Percentiles rank a stretch among this genome's conserved stretches.
Evolutionary conservation across 2,329 filamentous ascomycete genomes (phyloP).

Genomic region (Cadophora sp.): DNA sequence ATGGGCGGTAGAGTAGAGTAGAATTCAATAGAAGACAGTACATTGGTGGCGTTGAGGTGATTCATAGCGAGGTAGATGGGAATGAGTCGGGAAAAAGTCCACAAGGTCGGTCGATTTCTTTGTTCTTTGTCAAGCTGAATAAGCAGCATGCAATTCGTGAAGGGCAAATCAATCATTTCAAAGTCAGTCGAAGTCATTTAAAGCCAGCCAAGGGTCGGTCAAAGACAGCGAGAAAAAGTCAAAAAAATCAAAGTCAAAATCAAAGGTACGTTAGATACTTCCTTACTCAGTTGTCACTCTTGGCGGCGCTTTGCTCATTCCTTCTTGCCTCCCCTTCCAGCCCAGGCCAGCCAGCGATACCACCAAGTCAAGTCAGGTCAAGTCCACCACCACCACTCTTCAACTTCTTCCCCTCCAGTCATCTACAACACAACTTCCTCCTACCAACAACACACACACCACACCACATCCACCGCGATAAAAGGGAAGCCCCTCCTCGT

Average conservation of each 20-base stretch:
- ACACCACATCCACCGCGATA: not conserved
- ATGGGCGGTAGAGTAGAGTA: not conserved
- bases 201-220: not conserved
- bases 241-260: not conserved
- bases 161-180: not conserved
- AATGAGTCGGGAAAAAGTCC: not conserved
- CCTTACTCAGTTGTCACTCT: no score
- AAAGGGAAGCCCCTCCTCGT: constrained; percentile 3
- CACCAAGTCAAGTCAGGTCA: no score
- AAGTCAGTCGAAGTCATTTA: not conserved
- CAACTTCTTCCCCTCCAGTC: constrained; percentile 3
- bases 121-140: constrained; percentile 16
- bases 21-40: constrained; percentile 15
- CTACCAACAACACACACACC: constrained; percentile 17
- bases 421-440: constrained; percentile 12
- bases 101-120: constrained; percentile 2
- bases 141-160: not conserved
- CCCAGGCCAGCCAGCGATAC: not conserved
- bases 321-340: not conserved
- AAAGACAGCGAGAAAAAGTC: not conserved
- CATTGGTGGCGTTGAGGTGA: constrained; percentile 3
- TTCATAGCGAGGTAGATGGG: not conserved
- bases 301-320: constrained; percentile 3
- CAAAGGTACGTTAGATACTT: no score
- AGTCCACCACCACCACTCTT: not conserved